These are phyloP conservation scores for Sugiyamaella castrensis DNA, from an alignment of 1,139 yeast species.

Conservation along the genomic window DNA sequence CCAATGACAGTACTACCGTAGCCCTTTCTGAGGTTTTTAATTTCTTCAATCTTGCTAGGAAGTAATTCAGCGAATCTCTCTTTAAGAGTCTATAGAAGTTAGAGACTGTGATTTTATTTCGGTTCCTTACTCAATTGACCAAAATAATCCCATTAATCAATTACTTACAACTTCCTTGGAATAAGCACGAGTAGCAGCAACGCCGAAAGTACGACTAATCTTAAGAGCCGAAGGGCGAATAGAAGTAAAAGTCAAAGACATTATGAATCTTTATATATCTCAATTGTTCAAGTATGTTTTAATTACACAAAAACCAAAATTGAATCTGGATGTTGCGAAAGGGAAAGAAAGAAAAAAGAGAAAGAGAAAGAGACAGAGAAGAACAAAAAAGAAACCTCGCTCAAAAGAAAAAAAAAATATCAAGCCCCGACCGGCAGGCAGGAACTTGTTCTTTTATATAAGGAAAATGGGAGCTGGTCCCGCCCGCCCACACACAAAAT, in stretches of 20 bases:
- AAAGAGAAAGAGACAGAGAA: background rate
- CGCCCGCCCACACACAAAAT: too few relatives aligned
- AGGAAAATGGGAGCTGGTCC: too few relatives aligned
- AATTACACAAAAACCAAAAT: slow-evolving; percentile 4
- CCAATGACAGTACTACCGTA: slow-evolving; percentile 89
- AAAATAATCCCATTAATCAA: background rate
- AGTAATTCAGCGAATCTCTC: slow-evolving; percentile 90
- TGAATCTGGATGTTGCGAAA: slow-evolving; percentile 1
- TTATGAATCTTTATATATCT: slow-evolving; percentile 6
- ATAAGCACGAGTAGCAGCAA: slow-evolving; percentile 31
- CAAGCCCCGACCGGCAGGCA: too few relatives aligned
- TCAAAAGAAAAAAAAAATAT: too few relatives aligned
- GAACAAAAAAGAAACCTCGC: too few relatives aligned
- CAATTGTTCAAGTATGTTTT: background rate
- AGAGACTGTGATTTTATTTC: too few relatives aligned
- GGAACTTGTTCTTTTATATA: too few relatives aligned
- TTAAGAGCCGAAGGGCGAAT: slow-evolving; percentile 27
- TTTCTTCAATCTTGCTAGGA: slow-evolving; percentile 90
- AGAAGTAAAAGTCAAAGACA: slow-evolving; percentile 22
- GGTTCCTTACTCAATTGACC: background rate
- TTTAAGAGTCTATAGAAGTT: slow-evolving; percentile 51
- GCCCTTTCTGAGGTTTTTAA: slow-evolving; percentile 83
- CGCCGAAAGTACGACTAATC: slow-evolving; percentile 25
- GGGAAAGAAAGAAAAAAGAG: slow-evolving; percentile 2
- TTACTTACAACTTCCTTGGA: slow-evolving; percentile 34